These are phyloP conservation scores for Phytophthora palmivora DNA, from an alignment of 352 stramenopile genomes.

Conservation along the genomic window DNA sequence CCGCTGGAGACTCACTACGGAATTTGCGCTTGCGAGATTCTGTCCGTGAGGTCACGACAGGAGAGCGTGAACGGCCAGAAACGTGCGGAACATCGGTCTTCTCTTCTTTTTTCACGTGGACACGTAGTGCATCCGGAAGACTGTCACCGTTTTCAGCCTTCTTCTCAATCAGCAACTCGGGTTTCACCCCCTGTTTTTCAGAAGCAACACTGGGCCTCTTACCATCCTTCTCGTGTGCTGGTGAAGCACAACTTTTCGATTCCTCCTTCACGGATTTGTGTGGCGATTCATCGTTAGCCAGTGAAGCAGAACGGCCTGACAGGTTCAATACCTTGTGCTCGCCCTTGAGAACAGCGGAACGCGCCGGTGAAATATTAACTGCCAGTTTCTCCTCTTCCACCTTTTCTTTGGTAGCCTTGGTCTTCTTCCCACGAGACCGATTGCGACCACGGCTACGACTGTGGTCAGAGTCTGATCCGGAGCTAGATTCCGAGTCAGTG, in stretches of 20 bases:
- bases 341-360: conserved; percentile 34
- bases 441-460: conserved; percentile 2
- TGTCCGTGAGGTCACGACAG: conserved; percentile 1
- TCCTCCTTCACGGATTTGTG: conserved; percentile 3
- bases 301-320: conserved; percentile 22
- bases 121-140: conserved; percentile 5
- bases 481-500: conserved; percentile 18
- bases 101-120: conserved; percentile 25
- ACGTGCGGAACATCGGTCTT: background rate
- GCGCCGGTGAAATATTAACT: conserved; percentile 21
- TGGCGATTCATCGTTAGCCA: conserved; percentile 23
- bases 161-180: conserved; percentile 1
- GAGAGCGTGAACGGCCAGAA: conserved; percentile 15
- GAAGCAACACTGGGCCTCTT: conserved; percentile 6
- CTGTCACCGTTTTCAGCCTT: conserved; percentile 17
- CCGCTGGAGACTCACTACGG: conserved; percentile 24
- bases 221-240: background rate
- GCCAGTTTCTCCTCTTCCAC: conserved; percentile 21
- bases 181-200: conserved; percentile 16
- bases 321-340: conserved; percentile 44
- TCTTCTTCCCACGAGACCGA: conserved; percentile 6
- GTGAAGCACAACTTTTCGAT: conserved; percentile 4
- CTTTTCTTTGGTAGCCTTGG: conserved; percentile 7
- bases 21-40: conserved; percentile 32
- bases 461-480: conserved; percentile 12